Conservation (phyloP, 2,329 filamentous ascomycete genomes). For the Aspergillus oerlinghausenensis region DNA sequence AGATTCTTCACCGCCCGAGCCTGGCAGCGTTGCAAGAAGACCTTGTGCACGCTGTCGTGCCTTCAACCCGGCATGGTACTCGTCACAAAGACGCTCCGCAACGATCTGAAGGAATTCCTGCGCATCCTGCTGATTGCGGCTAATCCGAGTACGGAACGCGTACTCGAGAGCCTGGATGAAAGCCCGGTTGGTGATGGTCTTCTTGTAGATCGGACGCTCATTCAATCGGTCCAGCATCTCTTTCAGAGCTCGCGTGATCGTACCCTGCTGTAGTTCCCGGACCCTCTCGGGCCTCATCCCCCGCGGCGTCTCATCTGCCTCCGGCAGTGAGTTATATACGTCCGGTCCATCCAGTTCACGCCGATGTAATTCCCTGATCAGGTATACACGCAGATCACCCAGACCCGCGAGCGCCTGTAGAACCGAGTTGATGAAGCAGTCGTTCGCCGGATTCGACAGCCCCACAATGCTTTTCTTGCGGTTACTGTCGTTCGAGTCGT, state of each 20-base stretch:
- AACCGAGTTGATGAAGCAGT: conserved; percentile 95
- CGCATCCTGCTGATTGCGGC: conserved; percentile 91
- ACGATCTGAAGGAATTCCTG: conserved; percentile 96
- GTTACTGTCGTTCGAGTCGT: conserved; percentile 54
- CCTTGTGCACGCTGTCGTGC: conserved; percentile 52
- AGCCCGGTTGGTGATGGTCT: conserved; percentile 81
- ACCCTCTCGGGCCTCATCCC: conserved; percentile 45
- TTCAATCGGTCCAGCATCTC: conserved; percentile 89
- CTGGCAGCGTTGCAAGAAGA: conserved; percentile 17
- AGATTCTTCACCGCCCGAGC: conserved; percentile 7
- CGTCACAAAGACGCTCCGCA: conserved; percentile 84
- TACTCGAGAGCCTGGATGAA: conserved; percentile 80
- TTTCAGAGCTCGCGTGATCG: conserved; percentile 83
- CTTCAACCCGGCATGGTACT: conserved; percentile 80
- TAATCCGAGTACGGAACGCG: conserved; percentile 86
- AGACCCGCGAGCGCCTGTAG: conserved; percentile 89
- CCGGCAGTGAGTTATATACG: conserved; percentile 64
- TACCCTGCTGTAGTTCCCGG: conserved; percentile 66
- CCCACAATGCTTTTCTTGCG: conserved; percentile 87
- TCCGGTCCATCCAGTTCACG: conserved; percentile 72
- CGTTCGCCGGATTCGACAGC: conserved; percentile 85
- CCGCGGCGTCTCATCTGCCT: conserved; percentile 35
- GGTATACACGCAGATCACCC: conserved; percentile 80
- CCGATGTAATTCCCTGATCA: conserved; percentile 86
- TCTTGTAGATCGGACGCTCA: conserved; percentile 86